Evolutionary conservation across 768 basidiomycete species (phyloP).

Genomic region (Phlebiopsis flavidoalba): DNA sequence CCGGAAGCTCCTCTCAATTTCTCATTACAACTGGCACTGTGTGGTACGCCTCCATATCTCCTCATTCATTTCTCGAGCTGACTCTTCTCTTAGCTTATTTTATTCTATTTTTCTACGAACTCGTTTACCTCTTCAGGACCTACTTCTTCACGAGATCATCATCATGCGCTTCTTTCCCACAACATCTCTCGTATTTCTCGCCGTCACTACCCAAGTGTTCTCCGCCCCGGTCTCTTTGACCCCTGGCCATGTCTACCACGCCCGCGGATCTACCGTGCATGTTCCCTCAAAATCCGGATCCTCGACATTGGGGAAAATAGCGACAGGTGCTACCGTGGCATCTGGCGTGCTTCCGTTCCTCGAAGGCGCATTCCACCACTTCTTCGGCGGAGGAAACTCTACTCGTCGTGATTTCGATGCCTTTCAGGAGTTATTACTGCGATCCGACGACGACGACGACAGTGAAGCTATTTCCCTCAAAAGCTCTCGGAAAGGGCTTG

Average conservation of each 20-base stretch:
- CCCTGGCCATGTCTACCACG: not conserved
- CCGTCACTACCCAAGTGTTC: not conserved
- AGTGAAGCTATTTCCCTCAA: not conserved
- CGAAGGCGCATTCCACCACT: not conserved
- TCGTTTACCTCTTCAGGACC: not conserved
- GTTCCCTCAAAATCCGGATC: not conserved
- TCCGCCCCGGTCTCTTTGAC: not conserved
- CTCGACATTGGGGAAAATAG: not conserved
- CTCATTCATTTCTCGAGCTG: not conserved
- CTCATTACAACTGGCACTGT: not conserved
- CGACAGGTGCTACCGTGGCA: not conserved
- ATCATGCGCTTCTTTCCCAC: slow-evolving; percentile 2
- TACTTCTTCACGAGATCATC: not conserved
- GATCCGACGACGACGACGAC: not conserved
- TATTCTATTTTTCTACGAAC: not conserved
- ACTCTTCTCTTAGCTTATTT: not conserved
- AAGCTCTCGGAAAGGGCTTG: not conserved
- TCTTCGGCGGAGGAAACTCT: not conserved
- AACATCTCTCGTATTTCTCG: not conserved
- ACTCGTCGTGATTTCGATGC: not conserved
- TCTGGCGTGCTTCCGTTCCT: not conserved
- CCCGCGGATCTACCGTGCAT: not conserved
- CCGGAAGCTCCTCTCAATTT: not conserved
- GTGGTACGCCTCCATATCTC: not conserved
- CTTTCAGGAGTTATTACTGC: not conserved